Percentiles rank a stretch among this genome's conserved stretches.
phyloP scores from a whole-genome alignment of 495 filamentous ascomycete species.

The Neurospora pannonica region DNA sequence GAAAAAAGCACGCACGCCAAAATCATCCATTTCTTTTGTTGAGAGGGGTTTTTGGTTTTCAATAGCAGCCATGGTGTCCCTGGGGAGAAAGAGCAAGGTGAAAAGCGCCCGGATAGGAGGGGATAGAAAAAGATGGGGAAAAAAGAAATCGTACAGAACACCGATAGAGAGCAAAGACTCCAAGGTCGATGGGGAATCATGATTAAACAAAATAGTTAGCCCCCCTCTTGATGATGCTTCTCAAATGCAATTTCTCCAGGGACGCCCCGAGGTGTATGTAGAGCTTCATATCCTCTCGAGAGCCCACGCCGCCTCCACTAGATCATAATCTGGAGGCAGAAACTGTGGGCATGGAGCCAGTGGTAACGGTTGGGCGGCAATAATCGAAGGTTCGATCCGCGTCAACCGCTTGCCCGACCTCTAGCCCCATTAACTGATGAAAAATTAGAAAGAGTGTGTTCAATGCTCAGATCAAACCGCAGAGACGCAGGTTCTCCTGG shows the following conservation, averaged over 20 bases:
- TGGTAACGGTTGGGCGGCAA: slow-evolving; percentile 8
- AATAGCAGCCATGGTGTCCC: neutral
- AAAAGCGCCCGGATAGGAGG: slow-evolving; percentile 5
- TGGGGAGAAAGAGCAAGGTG: neutral
- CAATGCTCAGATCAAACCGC: slow-evolving; percentile 81
- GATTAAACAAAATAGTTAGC: slow-evolving; percentile 34
- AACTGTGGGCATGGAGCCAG: neutral
- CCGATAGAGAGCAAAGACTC: slow-evolving; percentile 15
- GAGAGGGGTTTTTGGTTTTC: neutral
- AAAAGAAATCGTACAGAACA: slow-evolving; percentile 17
- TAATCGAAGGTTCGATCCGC: neutral
- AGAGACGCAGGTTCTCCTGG: slow-evolving; percentile 96
- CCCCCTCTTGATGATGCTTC: slow-evolving; percentile 9
- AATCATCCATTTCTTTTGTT: neutral
- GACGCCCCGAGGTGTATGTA: slow-evolving; percentile 3
- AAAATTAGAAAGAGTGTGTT: neutral
- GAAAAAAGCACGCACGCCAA: neutral
- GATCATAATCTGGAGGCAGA: slow-evolving; percentile 6
- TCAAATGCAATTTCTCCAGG: slow-evolving; percentile 14
- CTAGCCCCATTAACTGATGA: neutral
- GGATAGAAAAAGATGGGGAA: slow-evolving; percentile 9
- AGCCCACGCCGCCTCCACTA: neutral
- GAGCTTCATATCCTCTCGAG: slow-evolving; percentile 1
- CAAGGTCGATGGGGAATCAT: slow-evolving; percentile 15
- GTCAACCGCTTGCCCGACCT: neutral